Conservation (phyloP, 768 basidiomycete species). For the Phanerochaete sordida region DNA sequence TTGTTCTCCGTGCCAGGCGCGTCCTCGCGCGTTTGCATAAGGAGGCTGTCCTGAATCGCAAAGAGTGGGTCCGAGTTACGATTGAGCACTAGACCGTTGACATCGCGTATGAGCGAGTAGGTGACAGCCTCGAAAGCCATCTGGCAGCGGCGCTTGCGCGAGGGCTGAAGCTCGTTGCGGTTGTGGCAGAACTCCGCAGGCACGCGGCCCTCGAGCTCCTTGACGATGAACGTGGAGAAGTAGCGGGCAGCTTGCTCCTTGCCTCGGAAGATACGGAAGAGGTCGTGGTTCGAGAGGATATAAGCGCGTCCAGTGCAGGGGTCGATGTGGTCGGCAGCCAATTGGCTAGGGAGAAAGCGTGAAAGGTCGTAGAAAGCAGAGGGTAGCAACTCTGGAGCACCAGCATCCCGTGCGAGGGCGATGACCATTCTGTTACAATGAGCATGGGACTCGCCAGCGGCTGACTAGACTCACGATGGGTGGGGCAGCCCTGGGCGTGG, state of each 20-base stretch:
- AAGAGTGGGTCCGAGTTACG: conserved; percentile 69
- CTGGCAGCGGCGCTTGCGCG: conserved; percentile 55
- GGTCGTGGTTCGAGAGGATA: conserved; percentile 47
- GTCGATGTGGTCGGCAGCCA: conserved; percentile 48
- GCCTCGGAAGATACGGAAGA: conserved; percentile 59
- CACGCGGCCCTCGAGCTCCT: conserved; percentile 64
- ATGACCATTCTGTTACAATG: conserved; percentile 48
- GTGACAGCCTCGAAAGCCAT: conserved; percentile 71
- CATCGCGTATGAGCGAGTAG: conserved; percentile 70
- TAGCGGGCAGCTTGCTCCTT: conserved; percentile 72
- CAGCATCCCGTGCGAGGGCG: conserved; percentile 56
- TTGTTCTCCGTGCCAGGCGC: conserved; percentile 36
- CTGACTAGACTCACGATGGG: conserved; percentile 52
- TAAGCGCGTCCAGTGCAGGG: conserved; percentile 32
- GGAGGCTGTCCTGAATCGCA: conserved; percentile 61
- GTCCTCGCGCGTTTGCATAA: conserved; percentile 61
- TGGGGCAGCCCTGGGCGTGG: conserved; percentile 58
- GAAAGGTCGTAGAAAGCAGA: conserved; percentile 82
- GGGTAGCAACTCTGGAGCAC: conserved; percentile 57
- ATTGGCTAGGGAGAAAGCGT: conserved; percentile 60
- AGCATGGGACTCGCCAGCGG: background rate
- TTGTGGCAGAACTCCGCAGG: conserved; percentile 42
- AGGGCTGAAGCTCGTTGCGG: conserved; percentile 41
- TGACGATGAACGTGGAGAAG: conserved; percentile 74
- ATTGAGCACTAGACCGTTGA: conserved; percentile 63